Evolutionary conservation across 2,329 filamentous ascomycete genomes (phyloP), one percentile per base, ranked within the genome.

Genomic region (Trichoderma aggressivum): DNA sequence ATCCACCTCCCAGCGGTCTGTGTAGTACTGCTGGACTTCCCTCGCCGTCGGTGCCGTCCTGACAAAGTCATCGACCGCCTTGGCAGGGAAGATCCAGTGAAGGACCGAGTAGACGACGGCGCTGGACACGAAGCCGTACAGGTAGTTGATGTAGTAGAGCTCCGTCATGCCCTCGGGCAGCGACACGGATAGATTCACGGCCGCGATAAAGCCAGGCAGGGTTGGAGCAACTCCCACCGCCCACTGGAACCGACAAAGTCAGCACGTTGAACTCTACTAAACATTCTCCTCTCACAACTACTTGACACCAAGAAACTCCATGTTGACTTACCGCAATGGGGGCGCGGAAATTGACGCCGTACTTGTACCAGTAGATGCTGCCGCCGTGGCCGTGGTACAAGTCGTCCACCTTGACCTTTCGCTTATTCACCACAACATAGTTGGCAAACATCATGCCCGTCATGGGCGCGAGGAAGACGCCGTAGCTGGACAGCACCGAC

Each of bases 141-240:
- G 24, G 39, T 82, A 83, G 72, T 81, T 82, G 63, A 82, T 74
- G 72, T 78, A 78, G 72, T 82, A 83, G 1, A 83, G 74, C 70
- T 83, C 79, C 0, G 73, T 83, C 62, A 79, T 82, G 5, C 80
- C 81, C 7, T 78, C 76, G 0, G 80, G 75, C 0, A 85, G 77
- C 0, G 55, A 74, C 7, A 82, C 75, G 3, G 76, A 76, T 0
- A 24, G n/a, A 61, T 82, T 80, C 12, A 84, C 79, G 4, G 82
- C 79, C 2, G 80, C 79, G 7, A 84, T 75, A 71, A 85, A 84
- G 14, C 83, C 83, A 0, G 84, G 83, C 62, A 85, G 72, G 4
- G 78, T 79, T 0, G 83, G 83, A 0, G 75, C 77, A 4, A 82
- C 80, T 5, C 82, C 82, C 24, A 80, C 74, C 24, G 80, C 70